phyloP scores from a whole-genome alignment of 2,329 filamentous ascomycete genomes.

The Cadophora gregata region DNA sequence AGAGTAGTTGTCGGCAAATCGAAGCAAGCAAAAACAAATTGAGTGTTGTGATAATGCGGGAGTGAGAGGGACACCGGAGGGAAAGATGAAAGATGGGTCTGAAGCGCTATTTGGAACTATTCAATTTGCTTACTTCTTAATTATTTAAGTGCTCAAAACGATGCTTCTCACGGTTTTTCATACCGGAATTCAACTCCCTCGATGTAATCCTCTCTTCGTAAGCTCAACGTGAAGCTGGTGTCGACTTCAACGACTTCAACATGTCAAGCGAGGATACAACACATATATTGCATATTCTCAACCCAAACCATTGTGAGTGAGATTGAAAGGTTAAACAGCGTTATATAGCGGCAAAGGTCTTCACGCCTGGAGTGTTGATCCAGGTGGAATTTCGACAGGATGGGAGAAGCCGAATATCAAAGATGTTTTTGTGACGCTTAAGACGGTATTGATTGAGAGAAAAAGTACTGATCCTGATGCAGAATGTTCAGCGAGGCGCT shows the following conservation, averaged over 20 bases:
- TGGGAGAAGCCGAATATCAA: conserved; percentile 35
- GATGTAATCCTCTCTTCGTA: conserved; percentile 53
- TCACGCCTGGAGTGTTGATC: conserved; percentile 50
- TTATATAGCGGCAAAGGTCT: conserved; percentile 48
- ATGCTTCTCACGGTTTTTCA: conserved; percentile 38
- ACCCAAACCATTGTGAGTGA: conserved; percentile 52
- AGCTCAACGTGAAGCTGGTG: conserved; percentile 49
- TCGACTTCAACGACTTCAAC: conserved; percentile 43
- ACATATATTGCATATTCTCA: conserved; percentile 47
- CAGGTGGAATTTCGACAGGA: conserved; percentile 44
- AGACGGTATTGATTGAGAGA: conserved; percentile 46
- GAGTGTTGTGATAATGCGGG: conserved; percentile 15
- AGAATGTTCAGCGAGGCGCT: conserved; percentile 45
- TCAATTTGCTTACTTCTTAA: not conserved
- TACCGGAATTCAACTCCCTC: conserved; percentile 50
- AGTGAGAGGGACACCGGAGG: not conserved
- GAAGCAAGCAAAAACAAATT: not conserved
- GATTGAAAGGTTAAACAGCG: conserved; percentile 51
- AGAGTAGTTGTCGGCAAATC: not conserved
- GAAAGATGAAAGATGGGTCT: not conserved
- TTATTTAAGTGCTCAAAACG: conserved; percentile 9
- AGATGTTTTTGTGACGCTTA: not conserved
- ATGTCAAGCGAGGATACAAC: conserved; percentile 5
- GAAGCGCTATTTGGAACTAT: not conserved
- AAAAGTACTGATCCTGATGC: conserved; percentile 39